Evolutionary conservation across 345 rosid genomes (phyloP).

Genomic region (Brassica nigra): DNA sequence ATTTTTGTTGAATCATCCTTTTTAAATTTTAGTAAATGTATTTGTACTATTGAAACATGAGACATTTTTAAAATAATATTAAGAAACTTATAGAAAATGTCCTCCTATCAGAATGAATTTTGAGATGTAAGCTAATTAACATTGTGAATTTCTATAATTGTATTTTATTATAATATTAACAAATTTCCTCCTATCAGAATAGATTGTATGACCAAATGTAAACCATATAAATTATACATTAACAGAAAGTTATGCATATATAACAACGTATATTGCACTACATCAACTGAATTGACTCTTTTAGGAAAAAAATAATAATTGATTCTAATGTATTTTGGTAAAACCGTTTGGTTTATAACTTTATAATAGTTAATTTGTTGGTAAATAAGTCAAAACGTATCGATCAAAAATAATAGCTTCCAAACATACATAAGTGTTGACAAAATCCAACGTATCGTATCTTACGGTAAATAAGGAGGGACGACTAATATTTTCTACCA

Average conservation of each 20-base stretch:
- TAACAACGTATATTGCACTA: not conserved
- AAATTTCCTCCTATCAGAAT: not conserved
- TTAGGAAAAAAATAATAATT: not conserved
- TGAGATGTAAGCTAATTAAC: too few relatives aligned
- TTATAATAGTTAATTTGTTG: not conserved
- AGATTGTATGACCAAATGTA: not conserved
- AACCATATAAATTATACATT: not conserved
- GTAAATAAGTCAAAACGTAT: constrained; percentile 14
- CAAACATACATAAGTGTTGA: constrained; percentile 14
- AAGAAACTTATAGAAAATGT: too few relatives aligned
- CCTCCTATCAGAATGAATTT: too few relatives aligned
- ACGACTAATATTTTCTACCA: too few relatives aligned
- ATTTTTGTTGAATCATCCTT: too few relatives aligned
- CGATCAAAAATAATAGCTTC: constrained; percentile 19
- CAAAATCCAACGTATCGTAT: constrained; percentile 8
- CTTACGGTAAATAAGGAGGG: too few relatives aligned
- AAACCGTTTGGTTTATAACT: not conserved
- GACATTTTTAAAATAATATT: too few relatives aligned
- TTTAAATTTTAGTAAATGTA: too few relatives aligned
- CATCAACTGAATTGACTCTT: not conserved
- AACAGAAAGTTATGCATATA: not conserved
- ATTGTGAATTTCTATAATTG: too few relatives aligned
- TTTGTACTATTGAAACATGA: too few relatives aligned
- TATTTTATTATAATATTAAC: not conserved
- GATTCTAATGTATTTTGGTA: not conserved